phyloP scores from a whole-genome alignment of 2,329 filamentous ascomycete species.

The Gliomastix tumulicola region DNA sequence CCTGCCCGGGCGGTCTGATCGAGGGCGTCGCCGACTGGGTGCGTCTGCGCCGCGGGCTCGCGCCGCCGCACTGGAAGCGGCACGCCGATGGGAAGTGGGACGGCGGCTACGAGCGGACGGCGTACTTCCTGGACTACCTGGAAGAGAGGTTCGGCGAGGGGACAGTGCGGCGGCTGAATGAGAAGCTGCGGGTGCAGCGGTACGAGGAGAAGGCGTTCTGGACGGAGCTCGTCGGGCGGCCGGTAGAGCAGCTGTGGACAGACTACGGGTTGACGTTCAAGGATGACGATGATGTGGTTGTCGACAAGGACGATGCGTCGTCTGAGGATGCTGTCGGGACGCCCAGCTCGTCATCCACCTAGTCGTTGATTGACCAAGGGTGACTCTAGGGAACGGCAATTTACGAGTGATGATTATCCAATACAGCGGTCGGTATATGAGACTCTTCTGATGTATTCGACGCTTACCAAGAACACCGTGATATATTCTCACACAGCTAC shows the following conservation, averaged over 20 bases:
- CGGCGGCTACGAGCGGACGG: slow-evolving; percentile 82
- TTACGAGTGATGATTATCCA: no score
- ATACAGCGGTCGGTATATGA: no score
- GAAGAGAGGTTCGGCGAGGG: slow-evolving; percentile 58
- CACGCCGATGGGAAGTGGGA: slow-evolving; percentile 63
- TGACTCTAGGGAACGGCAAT: no score
- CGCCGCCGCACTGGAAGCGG: slow-evolving; percentile 77
- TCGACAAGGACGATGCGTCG: neutral
- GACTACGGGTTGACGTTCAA: slow-evolving; percentile 50
- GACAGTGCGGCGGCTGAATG: slow-evolving; percentile 59
- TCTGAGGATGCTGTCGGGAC: no score
- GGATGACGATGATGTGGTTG: neutral
- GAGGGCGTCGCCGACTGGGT: slow-evolving; percentile 96
- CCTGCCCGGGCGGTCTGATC: slow-evolving; percentile 68
- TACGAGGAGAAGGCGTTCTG: slow-evolving; percentile 63
- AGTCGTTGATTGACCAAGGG: no score
- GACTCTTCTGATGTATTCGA: no score
- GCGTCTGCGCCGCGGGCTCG: slow-evolving; percentile 63
- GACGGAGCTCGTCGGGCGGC: slow-evolving; percentile 58
- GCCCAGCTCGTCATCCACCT: no score
- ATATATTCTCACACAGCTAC: no score
- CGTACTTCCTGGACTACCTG: slow-evolving; percentile 83
- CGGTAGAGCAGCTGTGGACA: slow-evolving; percentile 64
- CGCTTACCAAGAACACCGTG: no score
- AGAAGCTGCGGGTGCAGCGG: slow-evolving; percentile 51